Conservation (phyloP, 2,329 filamentous ascomycete species). For the Colletotrichum euphorbiae region DNA sequence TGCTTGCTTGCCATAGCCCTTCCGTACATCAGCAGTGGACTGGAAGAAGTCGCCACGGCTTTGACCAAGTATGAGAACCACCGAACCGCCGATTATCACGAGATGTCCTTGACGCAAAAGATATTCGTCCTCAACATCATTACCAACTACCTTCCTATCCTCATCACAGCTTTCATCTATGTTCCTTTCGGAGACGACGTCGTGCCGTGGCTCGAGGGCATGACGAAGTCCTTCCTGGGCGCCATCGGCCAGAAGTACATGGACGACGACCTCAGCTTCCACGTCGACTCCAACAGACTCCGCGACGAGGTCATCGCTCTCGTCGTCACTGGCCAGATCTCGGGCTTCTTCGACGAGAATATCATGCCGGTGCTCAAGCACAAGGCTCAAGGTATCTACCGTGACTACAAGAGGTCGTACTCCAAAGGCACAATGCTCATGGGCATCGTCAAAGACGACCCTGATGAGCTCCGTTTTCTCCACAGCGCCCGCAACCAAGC, state of each 20-base stretch:
- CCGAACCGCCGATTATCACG: constrained; percentile 75
- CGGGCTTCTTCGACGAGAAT: constrained; percentile 78
- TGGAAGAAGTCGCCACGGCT: constrained; percentile 71
- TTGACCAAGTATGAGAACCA: constrained; percentile 82
- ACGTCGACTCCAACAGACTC: constrained; percentile 73
- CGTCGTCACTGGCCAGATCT: constrained; percentile 77
- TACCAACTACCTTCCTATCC: constrained; percentile 80
- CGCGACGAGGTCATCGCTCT: constrained; percentile 81
- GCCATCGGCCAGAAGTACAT: constrained; percentile 61
- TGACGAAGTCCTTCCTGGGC: constrained; percentile 62
- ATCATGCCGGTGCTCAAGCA: constrained; percentile 77
- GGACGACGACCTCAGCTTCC: constrained; percentile 63
- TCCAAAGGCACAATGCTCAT: constrained; percentile 58
- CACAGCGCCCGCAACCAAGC: constrained; percentile 74
- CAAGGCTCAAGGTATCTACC: constrained; percentile 60
- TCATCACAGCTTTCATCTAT: constrained; percentile 83
- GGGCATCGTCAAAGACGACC: constrained; percentile 64
- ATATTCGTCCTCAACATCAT: constrained; percentile 84
- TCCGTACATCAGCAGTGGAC: constrained; percentile 71
- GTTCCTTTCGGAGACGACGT: constrained; percentile 78
- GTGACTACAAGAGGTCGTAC: constrained; percentile 50
- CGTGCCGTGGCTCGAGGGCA: constrained; percentile 74
- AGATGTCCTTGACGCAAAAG: constrained; percentile 78
- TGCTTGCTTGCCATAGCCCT: constrained; percentile 75
- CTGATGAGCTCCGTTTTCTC: constrained; percentile 74